Base-by-base conservation (phyloP, 2,329 filamentous ascomycete genomes). In the Nigrospora osmanthi region DNA sequence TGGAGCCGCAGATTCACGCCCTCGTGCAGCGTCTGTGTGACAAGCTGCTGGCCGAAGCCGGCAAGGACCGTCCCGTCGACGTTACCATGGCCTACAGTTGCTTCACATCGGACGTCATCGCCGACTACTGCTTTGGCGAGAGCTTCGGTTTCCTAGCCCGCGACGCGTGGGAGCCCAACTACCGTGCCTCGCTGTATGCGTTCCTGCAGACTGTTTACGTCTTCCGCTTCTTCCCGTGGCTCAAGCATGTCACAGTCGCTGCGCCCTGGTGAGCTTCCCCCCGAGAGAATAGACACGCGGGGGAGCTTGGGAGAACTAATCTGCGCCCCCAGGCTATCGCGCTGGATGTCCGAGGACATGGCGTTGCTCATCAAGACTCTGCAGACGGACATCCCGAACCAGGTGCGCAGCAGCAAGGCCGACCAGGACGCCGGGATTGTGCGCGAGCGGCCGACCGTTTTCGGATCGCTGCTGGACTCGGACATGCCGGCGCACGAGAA, bases 41-140 rank as follows among this genome's bases (percentile, higher is more conserved):
- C 41, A 64, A 64, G 48, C 54, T 71, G 48, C 61, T 56, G 11
- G 36, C 33, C 34, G 23, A 17, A 38, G 17, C 13, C 19, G 15
- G 16, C 37, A 35, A 35, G 34, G 37, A 38, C 17, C 12, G 13
- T 14, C 37, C 37, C 4, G 13, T 38, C 16, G 37, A 38, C 17
- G 17, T 38, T 9, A 38, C 15, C 15, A 28, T 19, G 15, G 37
- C 37, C n/a, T 38, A 38, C 17, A 38, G 37, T 44, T 68, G 65
- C 49, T 68, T 67, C 43, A 66, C 64, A 0, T 58, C 64, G 0
- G 66, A 69, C 14, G 57, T 60, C 2, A 67, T 68, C 17, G 60
- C 59, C 2, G 53, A 58, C 1, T 68, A 66, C 41, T 58, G 56
- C 19, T 69, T 68, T 43, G 65, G 66, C 14, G 59, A 67, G 36